Evolutionary conservation across 129 eudicot genomes (phyloP).

Genomic region (Logfia minima): DNA sequence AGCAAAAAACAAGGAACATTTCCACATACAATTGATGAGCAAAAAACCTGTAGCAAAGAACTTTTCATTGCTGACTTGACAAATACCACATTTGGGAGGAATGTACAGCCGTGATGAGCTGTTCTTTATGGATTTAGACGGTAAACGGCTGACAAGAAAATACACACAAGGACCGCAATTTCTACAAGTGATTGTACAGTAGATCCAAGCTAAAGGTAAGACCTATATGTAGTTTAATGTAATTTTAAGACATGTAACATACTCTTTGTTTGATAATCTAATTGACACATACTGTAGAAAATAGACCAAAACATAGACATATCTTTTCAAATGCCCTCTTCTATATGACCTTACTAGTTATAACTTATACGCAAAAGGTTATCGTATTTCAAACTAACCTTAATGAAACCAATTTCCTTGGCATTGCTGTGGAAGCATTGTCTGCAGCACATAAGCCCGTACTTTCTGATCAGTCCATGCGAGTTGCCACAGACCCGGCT

Average conservation of each 20-base stretch:
- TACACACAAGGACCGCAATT: neutral
- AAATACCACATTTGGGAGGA: neutral
- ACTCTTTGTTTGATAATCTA: neutral
- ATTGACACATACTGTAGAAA: no score
- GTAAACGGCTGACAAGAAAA: no score
- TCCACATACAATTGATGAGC: neutral
- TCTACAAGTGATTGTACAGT: neutral
- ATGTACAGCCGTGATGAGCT: neutral
- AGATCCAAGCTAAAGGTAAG: neutral
- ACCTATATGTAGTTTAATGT: neutral
- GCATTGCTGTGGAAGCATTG: conserved; percentile 64
- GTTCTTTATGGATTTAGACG: neutral
- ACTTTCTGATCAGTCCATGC: conserved; percentile 52
- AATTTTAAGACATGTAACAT: neutral
- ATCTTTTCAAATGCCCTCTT: neutral
- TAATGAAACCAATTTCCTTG: conserved; percentile 58
- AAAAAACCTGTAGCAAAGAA: neutral
- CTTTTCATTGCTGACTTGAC: neutral
- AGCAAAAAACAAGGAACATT: neutral
- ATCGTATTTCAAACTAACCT: conserved; percentile 30
- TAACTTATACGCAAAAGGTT: no score
- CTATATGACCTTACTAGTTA: neutral
- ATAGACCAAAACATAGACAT: neutral
- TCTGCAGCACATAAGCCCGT: conserved; percentile 65
- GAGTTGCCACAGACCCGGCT: conserved; percentile 63